Base-by-base conservation (phyloP, 805 yeast genomes). In the Wickerhamomyces subpelliculosus region DNA sequence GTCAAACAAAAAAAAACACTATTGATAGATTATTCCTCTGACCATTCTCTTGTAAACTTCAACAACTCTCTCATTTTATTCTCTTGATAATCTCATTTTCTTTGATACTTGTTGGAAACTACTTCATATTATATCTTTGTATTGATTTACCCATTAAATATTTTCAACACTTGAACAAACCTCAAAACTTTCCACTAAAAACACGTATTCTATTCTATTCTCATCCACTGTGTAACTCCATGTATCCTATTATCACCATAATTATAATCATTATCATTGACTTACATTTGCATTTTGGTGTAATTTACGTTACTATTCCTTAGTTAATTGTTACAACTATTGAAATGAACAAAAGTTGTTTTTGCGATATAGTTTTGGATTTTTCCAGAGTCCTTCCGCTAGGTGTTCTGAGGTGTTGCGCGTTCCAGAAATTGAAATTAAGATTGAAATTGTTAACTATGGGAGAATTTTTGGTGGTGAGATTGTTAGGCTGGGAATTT, bases 201-300 rank as follows among this genome's bases (percentile, higher is more conserved):
- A n/a, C n/a, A n/a, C n/a, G n/a, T n/a, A n/a, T n/a, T n/a, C n/a
- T n/a, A n/a, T n/a, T n/a, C n/a, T n/a, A n/a, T n/a, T n/a, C n/a
- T n/a, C n/a, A n/a, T n/a, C n/a, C n/a, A n/a, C n/a, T n/a, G n/a
- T n/a, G n/a, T 22, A 10, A 22, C 10, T 10, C 24, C 13, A 27
- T 5, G 4, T 4, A 14, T 16, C 11, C 11, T 27, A 18, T 16
- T 4, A 12, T 4, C 29, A 16, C 3, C 16, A 8, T 10, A 4
- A 22, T 12, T 12, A 26, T 32, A 20, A 11, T n/a, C 10, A 23
- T 31, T 27, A 12, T 12, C 20, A 16, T 24, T 12, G 40, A 55
- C 71, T 64, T 66, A 66, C 71, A 66, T 66, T 63, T 66, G 71
- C 71, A 66, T 66, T 64, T 64, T 47, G 49, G 48, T 44, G 46